Percentiles rank a stretch among this genome's conserved stretches.
These are phyloP conservation scores for Athelia psychrophila DNA, from an alignment of 1,284 basidiomycete genomes.

Conservation along the genomic window DNA sequence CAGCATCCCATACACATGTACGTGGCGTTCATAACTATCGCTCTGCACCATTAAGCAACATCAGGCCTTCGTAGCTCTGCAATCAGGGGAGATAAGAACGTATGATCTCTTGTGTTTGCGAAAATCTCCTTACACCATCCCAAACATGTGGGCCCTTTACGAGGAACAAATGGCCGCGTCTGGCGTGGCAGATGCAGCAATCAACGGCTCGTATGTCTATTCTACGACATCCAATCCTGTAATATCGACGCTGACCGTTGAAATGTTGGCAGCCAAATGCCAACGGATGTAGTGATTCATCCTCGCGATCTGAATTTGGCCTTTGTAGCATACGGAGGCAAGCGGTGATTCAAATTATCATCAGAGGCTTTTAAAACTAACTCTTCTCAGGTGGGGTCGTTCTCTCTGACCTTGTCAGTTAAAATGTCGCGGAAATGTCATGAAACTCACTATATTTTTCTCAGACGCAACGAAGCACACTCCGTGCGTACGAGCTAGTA, in stretches of 20 bases:
- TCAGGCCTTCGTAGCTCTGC: conserved; percentile 59
- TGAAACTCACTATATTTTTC: background rate
- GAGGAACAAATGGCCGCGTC: conserved; percentile 63
- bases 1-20: conserved; percentile 77
- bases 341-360: background rate
- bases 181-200: conserved; percentile 43
- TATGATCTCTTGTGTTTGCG: conserved; percentile 69
- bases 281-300: conserved; percentile 67
- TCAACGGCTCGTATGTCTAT: conserved; percentile 44
- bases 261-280: conserved; percentile 32
- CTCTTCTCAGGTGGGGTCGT: conserved; percentile 61
- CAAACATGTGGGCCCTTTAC: conserved; percentile 75
- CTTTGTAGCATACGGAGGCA: conserved; percentile 81
- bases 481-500: conserved; percentile 65
- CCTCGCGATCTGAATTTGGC: conserved; percentile 81
- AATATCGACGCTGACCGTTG: background rate
- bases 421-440: background rate
- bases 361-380: background rate
- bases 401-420: conserved; percentile 66
- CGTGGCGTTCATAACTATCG: conserved; percentile 23
- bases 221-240: too few relatives aligned
- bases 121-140: conserved; percentile 63
- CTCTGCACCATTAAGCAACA: background rate
- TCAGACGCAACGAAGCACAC: conserved; percentile 55
- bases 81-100: conserved; percentile 59